These are phyloP conservation scores for Pseudogymnoascus verrucosus DNA, from an alignment of 2,329 filamentous ascomycete genomes.

Conservation along the genomic window DNA sequence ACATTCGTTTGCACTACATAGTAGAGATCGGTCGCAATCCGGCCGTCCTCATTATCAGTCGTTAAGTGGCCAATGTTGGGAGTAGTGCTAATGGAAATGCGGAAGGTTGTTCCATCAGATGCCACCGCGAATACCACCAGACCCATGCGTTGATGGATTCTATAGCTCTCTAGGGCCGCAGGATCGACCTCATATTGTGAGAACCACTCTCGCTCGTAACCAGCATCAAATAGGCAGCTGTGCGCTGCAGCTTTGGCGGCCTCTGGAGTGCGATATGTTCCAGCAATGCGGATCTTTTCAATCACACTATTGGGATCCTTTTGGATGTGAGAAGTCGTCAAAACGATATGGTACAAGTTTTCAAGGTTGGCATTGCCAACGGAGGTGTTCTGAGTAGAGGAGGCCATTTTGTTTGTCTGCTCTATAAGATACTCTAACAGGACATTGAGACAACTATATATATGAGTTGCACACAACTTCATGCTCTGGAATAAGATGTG, in stretches of 20 bases:
- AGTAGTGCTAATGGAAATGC: conserved; percentile 31
- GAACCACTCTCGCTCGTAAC: background rate
- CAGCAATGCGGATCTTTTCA: background rate
- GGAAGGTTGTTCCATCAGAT: conserved; percentile 31
- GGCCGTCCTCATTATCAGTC: conserved; percentile 16
- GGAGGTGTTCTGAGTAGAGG: background rate
- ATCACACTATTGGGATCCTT: background rate
- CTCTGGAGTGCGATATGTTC: background rate
- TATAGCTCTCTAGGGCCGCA: background rate
- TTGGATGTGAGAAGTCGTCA: background rate
- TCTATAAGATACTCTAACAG: background rate
- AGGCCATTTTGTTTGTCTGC: background rate
- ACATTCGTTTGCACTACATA: conserved; percentile 37
- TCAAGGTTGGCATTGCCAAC: background rate
- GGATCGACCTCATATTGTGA: background rate
- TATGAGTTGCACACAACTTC: background rate
- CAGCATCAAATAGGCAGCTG: background rate
- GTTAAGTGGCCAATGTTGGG: conserved; percentile 29
- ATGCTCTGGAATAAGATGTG: too few species aligned
- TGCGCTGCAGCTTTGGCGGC: background rate
- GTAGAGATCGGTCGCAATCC: conserved; percentile 28
- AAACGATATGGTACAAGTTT: background rate
- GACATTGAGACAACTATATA: background rate
- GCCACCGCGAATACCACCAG: conserved; percentile 31
- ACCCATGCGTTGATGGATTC: background rate